Evolutionary conservation across 106 monocot genomes (phyloP).

Genomic region (Triglochin maritima): DNA sequence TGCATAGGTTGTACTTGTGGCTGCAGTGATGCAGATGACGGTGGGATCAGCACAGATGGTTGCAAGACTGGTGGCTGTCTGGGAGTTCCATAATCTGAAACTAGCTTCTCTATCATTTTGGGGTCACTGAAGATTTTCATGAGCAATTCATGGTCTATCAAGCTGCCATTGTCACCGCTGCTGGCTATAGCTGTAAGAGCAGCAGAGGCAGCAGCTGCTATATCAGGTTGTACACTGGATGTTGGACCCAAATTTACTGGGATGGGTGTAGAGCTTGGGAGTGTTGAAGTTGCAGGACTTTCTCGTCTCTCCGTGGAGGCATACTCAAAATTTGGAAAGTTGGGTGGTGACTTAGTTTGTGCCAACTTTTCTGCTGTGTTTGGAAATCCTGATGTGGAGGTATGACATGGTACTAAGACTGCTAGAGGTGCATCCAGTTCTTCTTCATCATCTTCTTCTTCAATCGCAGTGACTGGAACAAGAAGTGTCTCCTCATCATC

Average conservation of each 20-base stretch:
- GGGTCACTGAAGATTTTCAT: constrained; percentile 72
- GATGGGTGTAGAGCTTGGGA: too few relatives aligned
- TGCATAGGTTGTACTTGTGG: not conserved
- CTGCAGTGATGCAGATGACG: not conserved
- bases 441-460: constrained; percentile 26
- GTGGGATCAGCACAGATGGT: not conserved
- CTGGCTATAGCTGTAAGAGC: constrained; percentile 58
- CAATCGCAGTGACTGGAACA: constrained; percentile 69
- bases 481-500: constrained; percentile 35
- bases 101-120: constrained; percentile 38
- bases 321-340: not conserved
- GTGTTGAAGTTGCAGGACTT: not conserved
- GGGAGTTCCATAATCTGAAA: constrained; percentile 27
- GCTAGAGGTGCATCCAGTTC: constrained; percentile 10
- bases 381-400: not conserved
- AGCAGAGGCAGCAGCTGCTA: constrained; percentile 60
- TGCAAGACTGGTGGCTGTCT: constrained; percentile 12
- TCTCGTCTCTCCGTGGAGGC: not conserved
- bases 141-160: constrained; percentile 69
- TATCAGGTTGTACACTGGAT: constrained; percentile 31
- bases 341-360: not conserved
- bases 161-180: constrained; percentile 54
- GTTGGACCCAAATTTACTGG: not conserved
- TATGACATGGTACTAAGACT: not conserved
- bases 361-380: not conserved